Evolutionary conservation across 1,284 basidiomycete genomes (phyloP), one percentile per base, ranked within the genome.

Genomic region (Tremellales sp.): DNA sequence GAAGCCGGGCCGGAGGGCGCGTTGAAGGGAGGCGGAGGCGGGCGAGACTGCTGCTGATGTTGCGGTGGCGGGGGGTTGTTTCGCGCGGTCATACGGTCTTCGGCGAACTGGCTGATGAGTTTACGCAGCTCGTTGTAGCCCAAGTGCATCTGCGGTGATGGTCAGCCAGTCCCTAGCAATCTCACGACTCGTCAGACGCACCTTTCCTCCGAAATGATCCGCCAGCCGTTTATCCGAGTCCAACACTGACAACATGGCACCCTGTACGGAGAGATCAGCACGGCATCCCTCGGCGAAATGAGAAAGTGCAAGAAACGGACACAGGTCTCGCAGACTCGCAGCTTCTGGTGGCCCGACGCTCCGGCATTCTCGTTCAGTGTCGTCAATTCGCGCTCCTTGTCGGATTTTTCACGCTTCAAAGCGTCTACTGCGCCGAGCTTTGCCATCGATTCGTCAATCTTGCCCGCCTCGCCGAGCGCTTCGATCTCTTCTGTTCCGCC

Each of bases 121-220:
- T 94, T 91, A 47, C 95, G 86, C 55, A 99, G 78, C 74, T 97
- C 92, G 70, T 97, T 89, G 75, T 98, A 99, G 9, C 95, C 95
- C 63, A 98, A 74, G 77, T 98, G 95, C 91, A 98, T 95, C 92
- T 94, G 66, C 14, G 33, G 19, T 10, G 53, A 14, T 25, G 4
- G 21, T 40, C 9, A 38, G 43, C 21, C 4, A 36, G 14, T 36
- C 35, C 56, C 36, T 38, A 26, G 8, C 22, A 18, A 32, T 18
- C 36, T 25, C 13, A 8, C 25, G 21, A n/a, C 31, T 4, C 10
- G 18, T 24, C 14, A 10, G 14, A 60, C 82, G 68, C 61, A 90
- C 92, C 78, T 98, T 98, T 62, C 95, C 95, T 75, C 95, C 95
- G 76, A 99, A 99, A 74, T 99, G 95, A 76, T 99, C 95, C 42